Base-by-base conservation (phyloP, 2,329 filamentous ascomycete genomes). In the Sporothrix variecibatus region DNA sequence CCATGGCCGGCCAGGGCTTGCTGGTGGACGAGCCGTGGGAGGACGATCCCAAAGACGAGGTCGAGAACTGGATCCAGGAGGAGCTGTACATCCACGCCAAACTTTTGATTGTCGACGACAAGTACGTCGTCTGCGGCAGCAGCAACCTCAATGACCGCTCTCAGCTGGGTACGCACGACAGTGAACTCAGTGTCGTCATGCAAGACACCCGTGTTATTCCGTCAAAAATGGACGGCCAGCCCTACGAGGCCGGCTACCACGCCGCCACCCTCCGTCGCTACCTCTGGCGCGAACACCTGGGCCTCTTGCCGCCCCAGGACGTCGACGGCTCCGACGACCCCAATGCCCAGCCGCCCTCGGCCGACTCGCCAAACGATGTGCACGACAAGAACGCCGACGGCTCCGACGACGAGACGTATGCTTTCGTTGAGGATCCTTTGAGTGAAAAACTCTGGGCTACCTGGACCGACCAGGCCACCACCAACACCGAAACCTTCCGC, bases 21-120 rank as follows among this genome's bases (percentile, higher is more conserved):
- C 87, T 86, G 82, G 89, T 79, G 3, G 90, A 93, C 11, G 93
- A 97, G 81, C 79, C 84, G 0, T 98, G 94, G 93, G 92, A 95
- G 20, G 92, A 93, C 20, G 85, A 92, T 3, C 84, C 90, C 0
- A 89, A 95, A 77, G 88, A 89, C 0, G 96, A 98, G 81, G 92
- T 94, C 74, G 88, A 92, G 72, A 94, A 97, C 80, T 97, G 96
- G 86, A 92, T 98, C 75, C 95, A 97, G 80, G 96, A 99, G 81
- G 95, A 99, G 82, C 88, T 98, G 1, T 99, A 99, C 81, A 92
- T 98, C 67, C 96, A 99, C 81, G 93, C 91, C 38, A 99, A 98
- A 84, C 87, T 98, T 49, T 87, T 96, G 77, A 95, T 98, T 77
- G 92, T 92, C 1, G 95, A 98, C 80, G 95, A 98, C 81, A 90